Evolutionary conservation across 192 early-diverging fungal genomes (phyloP), one percentile per base, ranked within the genome.

Genomic region (Chytriomyces sp.): DNA sequence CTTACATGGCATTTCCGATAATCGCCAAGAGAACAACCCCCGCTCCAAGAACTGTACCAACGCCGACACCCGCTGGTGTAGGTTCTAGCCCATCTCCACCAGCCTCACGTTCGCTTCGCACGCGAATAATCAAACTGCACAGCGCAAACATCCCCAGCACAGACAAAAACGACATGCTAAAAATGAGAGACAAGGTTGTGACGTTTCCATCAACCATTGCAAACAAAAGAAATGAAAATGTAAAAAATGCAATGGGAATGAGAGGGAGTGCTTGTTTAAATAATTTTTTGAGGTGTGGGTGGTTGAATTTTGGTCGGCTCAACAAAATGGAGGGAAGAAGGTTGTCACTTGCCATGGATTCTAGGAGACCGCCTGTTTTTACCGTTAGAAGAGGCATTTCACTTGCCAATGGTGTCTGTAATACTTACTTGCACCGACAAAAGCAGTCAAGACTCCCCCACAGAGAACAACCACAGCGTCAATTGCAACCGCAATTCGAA

Each of bases 401-500:
- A 35, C 4, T 3, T 35, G 35, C 35, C 35, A 35, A 35, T 35
- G 35, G 35, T 35, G 35, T 35, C 35, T 35, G 35, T 1, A 35
- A 35, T 1, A 35, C 35, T 35, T 35, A 35, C 35, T 35, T 35
- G 82, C 83, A 7, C 87, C 89, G 76, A 90, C 82, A 28, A 90
- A 76, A 2, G 86, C 87, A 16, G 86, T 85, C 35, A 90, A 63
- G 1, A 90, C 87, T 24, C 89, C 89, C 7, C 86, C 89, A 77
- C 87, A 85, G 7, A 90, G 76, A 20, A 90, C 89, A 79, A 89
- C 85, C 9, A 84, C 82, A 23, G 89, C 87, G 80, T 90, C 87
- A 1, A 89, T 69, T 28, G 85, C 82, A 24, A 89, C 78, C 61
- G 80, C 75, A 28, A 83, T 74, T 9, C 78, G 64, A 20, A 90